Conservation (phyloP, 495 filamentous ascomycete genomes). For the Xylaria curta region DNA sequence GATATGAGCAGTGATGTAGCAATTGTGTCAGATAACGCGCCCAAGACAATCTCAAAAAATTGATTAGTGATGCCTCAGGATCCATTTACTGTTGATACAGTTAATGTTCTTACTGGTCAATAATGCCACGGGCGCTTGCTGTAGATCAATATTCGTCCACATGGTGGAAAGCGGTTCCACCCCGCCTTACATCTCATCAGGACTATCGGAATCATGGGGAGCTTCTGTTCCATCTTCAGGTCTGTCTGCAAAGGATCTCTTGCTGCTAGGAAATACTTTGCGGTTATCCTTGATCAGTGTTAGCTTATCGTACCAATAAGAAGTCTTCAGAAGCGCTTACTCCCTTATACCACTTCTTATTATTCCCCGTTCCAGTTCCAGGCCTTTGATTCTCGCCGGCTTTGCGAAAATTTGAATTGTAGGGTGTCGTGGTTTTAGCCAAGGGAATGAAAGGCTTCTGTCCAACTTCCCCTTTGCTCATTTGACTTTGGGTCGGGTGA, state of each 20-base stretch:
- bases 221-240: conserved; percentile 8
- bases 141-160: not conserved
- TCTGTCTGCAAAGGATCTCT: not conserved
- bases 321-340: conserved; percentile 19
- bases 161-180: not conserved
- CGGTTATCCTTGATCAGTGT: conserved; percentile 19
- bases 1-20: not conserved
- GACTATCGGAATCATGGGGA: conserved; percentile 25
- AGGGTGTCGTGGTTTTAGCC: not conserved
- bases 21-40: not conserved
- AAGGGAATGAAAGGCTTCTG: not conserved
- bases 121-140: not conserved
- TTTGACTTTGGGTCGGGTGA: not conserved
- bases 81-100: not conserved
- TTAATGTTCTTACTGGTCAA: not conserved
- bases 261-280: conserved; percentile 14
- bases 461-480: not conserved
- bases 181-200: conserved; percentile 26
- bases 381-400: not conserved
- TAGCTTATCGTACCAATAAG: conserved; percentile 22
- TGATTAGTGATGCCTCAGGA: not conserved
- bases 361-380: not conserved
- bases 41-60: not conserved
- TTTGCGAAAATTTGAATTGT: not conserved
- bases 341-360: conserved; percentile 24